Conservation (phyloP, 2,329 filamentous ascomycete species). For the Paraconiothyrium brasiliense region DNA sequence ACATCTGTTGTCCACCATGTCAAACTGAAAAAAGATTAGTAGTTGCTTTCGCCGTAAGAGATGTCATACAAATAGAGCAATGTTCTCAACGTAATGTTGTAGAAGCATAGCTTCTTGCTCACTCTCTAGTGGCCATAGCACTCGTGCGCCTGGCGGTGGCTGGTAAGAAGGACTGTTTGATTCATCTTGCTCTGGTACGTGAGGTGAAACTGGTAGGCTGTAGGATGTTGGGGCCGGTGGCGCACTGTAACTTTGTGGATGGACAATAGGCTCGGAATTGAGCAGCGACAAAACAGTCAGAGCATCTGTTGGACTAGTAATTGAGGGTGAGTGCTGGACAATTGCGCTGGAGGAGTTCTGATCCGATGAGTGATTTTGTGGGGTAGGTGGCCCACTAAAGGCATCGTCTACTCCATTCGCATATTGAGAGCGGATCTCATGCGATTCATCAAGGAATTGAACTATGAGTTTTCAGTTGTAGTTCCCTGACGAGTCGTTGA, state of each 20-base stretch:
- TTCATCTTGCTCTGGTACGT: conserved; percentile 22
- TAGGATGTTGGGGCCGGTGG: conserved; percentile 29
- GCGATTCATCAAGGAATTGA: conserved; percentile 49
- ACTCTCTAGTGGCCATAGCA: conserved; percentile 47
- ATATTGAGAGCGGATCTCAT: conserved; percentile 44
- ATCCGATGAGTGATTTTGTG: conserved; percentile 25
- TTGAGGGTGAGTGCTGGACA: conserved; percentile 27
- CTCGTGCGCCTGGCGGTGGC: conserved; percentile 38
- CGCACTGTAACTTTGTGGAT: conserved; percentile 23
- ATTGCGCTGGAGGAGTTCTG: conserved; percentile 22
- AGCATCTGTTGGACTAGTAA: conserved; percentile 39
- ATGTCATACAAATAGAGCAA: conserved; percentile 45
- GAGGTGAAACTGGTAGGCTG: conserved; percentile 21
- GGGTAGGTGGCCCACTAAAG: conserved; percentile 24
- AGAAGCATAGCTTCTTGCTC: conserved; percentile 51
- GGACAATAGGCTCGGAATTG: conserved; percentile 43
- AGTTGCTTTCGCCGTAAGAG: neutral
- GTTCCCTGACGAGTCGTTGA: neutral
- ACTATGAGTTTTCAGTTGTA: conserved; percentile 36
- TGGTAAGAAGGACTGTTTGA: conserved; percentile 40
- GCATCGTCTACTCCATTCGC: conserved; percentile 30
- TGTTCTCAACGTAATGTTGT: conserved; percentile 48
- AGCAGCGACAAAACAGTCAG: conserved; percentile 46
- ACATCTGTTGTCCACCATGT: conserved; percentile 45
- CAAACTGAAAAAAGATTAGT: conserved; percentile 35